phyloP scores from a whole-genome alignment of 164 flowering plant species.

The Pachysandra terminalis region DNA sequence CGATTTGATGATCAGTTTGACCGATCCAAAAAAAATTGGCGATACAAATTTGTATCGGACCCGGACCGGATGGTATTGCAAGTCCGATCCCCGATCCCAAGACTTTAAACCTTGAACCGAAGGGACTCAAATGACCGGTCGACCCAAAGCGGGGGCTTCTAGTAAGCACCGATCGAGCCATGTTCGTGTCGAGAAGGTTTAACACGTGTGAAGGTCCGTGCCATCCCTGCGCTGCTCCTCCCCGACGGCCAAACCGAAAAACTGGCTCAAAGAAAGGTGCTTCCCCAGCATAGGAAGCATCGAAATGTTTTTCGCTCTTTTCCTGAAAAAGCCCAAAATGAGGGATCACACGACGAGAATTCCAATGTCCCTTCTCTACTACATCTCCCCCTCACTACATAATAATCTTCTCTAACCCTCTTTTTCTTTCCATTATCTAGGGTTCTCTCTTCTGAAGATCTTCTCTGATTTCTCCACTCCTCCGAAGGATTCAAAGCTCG shows the following conservation, averaged over 20 bases:
- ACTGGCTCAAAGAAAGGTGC: conserved; percentile 14
- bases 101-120: no score
- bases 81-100: no score
- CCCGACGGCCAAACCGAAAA: conserved; percentile 52
- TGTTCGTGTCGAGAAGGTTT: no score
- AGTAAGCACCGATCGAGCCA: no score
- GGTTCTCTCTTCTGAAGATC: neutral
- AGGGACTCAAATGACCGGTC: no score
- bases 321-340: conserved; percentile 17
- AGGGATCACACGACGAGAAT: conserved; percentile 13
- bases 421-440: neutral
- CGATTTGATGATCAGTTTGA: no score
- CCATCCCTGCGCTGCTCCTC: neutral
- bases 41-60: no score
- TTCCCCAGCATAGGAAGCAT: conserved; percentile 38
- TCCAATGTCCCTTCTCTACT: no score
- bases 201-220: no score
- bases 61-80: no score
- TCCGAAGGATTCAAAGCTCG: neutral
- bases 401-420: neutral
- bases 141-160: no score
- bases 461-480: neutral
- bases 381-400: conserved; percentile 10
- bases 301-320: conserved; percentile 24
- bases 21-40: no score